phyloP scores from a whole-genome alignment of 805 yeast species.

The Spathaspora passalidarum region DNA sequence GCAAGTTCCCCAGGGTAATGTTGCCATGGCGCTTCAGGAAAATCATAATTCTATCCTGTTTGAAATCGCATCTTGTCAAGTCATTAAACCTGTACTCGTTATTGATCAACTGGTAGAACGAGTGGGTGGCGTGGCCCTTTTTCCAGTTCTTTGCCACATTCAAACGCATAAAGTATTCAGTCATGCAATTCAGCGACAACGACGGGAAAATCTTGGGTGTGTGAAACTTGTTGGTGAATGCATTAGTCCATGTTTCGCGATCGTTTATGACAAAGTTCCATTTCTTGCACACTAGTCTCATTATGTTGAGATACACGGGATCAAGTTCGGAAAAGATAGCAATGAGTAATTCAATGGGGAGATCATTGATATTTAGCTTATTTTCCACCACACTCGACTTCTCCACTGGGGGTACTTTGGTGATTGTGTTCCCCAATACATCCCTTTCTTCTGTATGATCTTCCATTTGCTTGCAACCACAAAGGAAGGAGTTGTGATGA shows the following conservation, averaged over 20 bases:
- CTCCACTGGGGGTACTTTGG: not conserved
- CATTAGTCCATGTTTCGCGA: slow-evolving; percentile 45
- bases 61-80: slow-evolving; percentile 22
- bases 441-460: slow-evolving; percentile 10
- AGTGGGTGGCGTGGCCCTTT: slow-evolving; percentile 27
- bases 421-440: slow-evolving; percentile 20
- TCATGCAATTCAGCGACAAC: slow-evolving; percentile 44
- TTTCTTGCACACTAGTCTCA: slow-evolving; percentile 44
- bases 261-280: slow-evolving; percentile 48
- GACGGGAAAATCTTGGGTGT: slow-evolving; percentile 39
- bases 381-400: not conserved
- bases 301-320: slow-evolving; percentile 37
- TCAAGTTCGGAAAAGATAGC: slow-evolving; percentile 45
- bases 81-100: slow-evolving; percentile 24
- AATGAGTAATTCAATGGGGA: slow-evolving; percentile 49
- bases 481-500: not conserved
- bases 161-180: slow-evolving; percentile 44
- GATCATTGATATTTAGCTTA: slow-evolving; percentile 20
- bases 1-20: slow-evolving; percentile 27
- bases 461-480: not conserved
- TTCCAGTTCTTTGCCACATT: slow-evolving; percentile 36
- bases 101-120: slow-evolving; percentile 27
- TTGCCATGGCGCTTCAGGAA: slow-evolving; percentile 26
- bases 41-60: slow-evolving; percentile 20
- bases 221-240: slow-evolving; percentile 40